Conservation (phyloP, 2,329 filamentous ascomycete species). For the Talaromyces sp. region DNA sequence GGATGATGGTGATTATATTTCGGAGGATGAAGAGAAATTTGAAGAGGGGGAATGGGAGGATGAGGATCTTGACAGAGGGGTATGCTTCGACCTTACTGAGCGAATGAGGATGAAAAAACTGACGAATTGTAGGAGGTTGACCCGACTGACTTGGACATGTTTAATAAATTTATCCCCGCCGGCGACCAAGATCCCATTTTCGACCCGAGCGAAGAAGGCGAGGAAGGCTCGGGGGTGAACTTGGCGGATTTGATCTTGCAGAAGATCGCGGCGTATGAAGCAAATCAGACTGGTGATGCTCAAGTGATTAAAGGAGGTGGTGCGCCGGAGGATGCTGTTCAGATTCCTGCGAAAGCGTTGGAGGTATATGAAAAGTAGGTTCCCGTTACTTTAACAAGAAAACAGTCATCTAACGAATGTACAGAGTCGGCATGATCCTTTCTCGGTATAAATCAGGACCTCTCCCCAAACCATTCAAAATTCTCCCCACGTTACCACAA, state of each 20-base stretch:
- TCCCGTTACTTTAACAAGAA: background rate
- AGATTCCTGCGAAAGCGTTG: conserved; percentile 84
- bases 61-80: conserved; percentile 55
- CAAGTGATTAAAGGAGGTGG: conserved; percentile 50
- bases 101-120: background rate
- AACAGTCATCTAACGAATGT: no score
- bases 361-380: conserved; percentile 85
- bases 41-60: conserved; percentile 66
- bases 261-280: conserved; percentile 90
- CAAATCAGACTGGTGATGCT: conserved; percentile 52
- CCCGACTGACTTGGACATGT: conserved; percentile 81
- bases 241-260: conserved; percentile 88
- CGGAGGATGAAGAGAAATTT: conserved; percentile 54
- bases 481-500: conserved; percentile 83
- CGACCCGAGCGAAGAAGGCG: conserved; percentile 50
- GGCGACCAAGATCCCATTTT: conserved; percentile 70
- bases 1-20: conserved; percentile 51
- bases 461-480: conserved; percentile 95
- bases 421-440: conserved; percentile 76
- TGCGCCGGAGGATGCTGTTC: conserved; percentile 71
- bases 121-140: conserved; percentile 64
- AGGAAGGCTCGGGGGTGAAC: conserved; percentile 63
- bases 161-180: conserved; percentile 81
- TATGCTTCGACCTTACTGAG: conserved; percentile 24
- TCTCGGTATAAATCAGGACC: conserved; percentile 95